Evolutionary conservation across 192 early-diverging fungal genomes (phyloP).

Genomic region (Backusella liffmaniae): DNA sequence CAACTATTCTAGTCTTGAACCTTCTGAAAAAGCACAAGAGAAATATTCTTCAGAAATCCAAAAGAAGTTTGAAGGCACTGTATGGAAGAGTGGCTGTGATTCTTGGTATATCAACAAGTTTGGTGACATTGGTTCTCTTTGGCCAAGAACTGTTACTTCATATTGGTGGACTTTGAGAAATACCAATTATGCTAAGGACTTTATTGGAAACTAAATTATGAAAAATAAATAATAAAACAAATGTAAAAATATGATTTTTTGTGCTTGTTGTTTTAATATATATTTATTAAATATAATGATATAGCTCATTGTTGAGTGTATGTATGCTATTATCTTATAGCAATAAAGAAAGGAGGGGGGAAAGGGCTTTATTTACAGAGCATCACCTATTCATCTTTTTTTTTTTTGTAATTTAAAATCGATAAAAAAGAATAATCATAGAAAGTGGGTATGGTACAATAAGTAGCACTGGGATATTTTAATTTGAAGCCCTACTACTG

Average conservation of each 20-base stretch:
- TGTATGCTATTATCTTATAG: background rate
- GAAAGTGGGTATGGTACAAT: slow-evolving; percentile 1
- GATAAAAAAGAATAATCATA: background rate
- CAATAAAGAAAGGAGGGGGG: background rate
- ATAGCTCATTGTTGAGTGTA: background rate
- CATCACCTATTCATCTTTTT: slow-evolving; percentile 1
- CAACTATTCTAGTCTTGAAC: slow-evolving; percentile 36
- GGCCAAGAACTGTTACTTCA: slow-evolving; percentile 23
- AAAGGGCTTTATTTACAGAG: background rate
- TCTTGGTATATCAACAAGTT: slow-evolving; percentile 49
- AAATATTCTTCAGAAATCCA: slow-evolving; percentile 34
- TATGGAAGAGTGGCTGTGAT: slow-evolving; percentile 47
- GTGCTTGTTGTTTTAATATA: too few species aligned
- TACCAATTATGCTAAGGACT: background rate
- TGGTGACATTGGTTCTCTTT: slow-evolving; percentile 35
- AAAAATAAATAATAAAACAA: background rate
- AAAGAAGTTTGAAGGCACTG: slow-evolving; percentile 38
- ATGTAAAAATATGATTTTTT: background rate
- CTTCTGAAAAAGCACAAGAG: slow-evolving; percentile 33
- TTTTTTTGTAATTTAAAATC: background rate
- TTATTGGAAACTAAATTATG: background rate
- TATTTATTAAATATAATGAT: background rate
- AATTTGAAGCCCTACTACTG: slow-evolving; percentile 1
- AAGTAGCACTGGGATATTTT: background rate
- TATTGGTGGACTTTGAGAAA: slow-evolving; percentile 17